Percentiles rank a stretch among this genome's conserved stretches.
These are phyloP conservation scores for Globisporangium cylindrosporum DNA, from an alignment of 352 stramenopile genomes.

Conservation along the genomic window DNA sequence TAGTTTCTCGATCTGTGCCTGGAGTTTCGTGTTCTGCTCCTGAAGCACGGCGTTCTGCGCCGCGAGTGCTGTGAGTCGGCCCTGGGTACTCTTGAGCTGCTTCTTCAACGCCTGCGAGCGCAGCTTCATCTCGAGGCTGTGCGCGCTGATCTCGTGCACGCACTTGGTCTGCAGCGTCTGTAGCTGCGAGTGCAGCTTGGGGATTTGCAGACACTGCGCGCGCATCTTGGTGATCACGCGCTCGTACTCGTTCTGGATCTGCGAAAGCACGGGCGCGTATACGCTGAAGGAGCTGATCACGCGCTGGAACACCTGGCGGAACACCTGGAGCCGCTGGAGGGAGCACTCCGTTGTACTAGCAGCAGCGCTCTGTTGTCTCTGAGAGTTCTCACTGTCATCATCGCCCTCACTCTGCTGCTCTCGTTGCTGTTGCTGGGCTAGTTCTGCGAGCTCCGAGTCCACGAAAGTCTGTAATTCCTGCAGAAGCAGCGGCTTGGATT, in stretches of 20 bases:
- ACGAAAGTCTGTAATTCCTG: slow-evolving; percentile 48
- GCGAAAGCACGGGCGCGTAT: slow-evolving; percentile 58
- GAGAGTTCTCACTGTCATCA: slow-evolving; percentile 1
- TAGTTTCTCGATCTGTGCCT: slow-evolving; percentile 25
- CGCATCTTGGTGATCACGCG: slow-evolving; percentile 28
- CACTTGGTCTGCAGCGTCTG: slow-evolving; percentile 62
- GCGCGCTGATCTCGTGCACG: slow-evolving; percentile 48
- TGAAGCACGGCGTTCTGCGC: slow-evolving; percentile 37
- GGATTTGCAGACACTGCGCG: slow-evolving; percentile 37
- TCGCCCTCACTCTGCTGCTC: not conserved
- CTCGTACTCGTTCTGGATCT: slow-evolving; percentile 70
- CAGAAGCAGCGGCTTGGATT: slow-evolving; percentile 36
- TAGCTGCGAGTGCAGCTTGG: slow-evolving; percentile 46
- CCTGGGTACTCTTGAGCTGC: slow-evolving; percentile 57
- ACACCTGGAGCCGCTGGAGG: slow-evolving; percentile 52
- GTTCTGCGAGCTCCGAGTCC: slow-evolving; percentile 22
- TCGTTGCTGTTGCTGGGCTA: not conserved
- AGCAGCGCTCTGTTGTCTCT: not conserved
- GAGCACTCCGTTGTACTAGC: slow-evolving; percentile 5
- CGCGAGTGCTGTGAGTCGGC: slow-evolving; percentile 42
- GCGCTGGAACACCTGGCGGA: slow-evolving; percentile 45
- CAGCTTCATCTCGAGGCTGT: slow-evolving; percentile 40
- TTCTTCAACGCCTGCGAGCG: slow-evolving; percentile 35
- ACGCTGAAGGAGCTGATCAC: slow-evolving; percentile 62
- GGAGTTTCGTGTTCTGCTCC: slow-evolving; percentile 26